A percentile compares a stretch with the other conserved stretches of the same genome.
Conservation (phyloP, 1,284 basidiomycete genomes). For the Austroboletus novae-zelandiae region DNA sequence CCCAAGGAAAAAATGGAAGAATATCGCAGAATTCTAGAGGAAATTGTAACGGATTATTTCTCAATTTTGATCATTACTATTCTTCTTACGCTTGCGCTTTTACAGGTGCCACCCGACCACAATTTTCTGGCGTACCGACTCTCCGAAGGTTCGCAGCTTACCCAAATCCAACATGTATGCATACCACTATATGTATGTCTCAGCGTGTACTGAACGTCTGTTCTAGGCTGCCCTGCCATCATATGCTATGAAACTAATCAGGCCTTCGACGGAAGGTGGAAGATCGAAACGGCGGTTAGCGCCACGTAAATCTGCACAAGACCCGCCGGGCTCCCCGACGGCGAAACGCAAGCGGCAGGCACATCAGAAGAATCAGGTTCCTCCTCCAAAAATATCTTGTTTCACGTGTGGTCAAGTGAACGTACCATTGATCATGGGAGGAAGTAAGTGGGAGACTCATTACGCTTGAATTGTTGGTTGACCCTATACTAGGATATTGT, state of each 20-base stretch:
- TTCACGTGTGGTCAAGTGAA: constrained; percentile 58
- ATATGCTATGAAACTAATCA: constrained; percentile 54
- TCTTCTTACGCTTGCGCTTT: constrained; percentile 2
- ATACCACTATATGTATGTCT: not conserved
- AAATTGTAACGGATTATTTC: constrained; percentile 36
- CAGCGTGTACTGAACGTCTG: not conserved
- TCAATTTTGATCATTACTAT: not conserved
- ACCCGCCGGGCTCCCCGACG: constrained; percentile 18
- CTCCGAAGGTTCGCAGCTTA: constrained; percentile 51
- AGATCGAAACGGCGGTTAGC: constrained; percentile 32
- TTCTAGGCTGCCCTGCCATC: constrained; percentile 45
- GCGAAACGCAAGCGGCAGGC: constrained; percentile 32
- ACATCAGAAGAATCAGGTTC: constrained; percentile 22
- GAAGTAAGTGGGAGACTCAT: constrained; percentile 48
- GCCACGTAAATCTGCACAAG: constrained; percentile 26
- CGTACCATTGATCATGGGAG: constrained; percentile 69
- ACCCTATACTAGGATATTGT: constrained; percentile 47
- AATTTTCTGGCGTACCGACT: constrained; percentile 59
- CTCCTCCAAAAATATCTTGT: constrained; percentile 50
- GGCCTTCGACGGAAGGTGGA: constrained; percentile 36
- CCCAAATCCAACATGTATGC: constrained; percentile 55
- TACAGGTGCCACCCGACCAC: constrained; percentile 39
- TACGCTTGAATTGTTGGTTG: not conserved
- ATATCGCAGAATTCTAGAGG: constrained; percentile 40
- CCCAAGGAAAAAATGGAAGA: constrained; percentile 45